Percentiles rank a stretch among this genome's conserved stretches.
Conservation (phyloP, 2,329 filamentous ascomycete species). For the Sclerotinia subarctica region DNA sequence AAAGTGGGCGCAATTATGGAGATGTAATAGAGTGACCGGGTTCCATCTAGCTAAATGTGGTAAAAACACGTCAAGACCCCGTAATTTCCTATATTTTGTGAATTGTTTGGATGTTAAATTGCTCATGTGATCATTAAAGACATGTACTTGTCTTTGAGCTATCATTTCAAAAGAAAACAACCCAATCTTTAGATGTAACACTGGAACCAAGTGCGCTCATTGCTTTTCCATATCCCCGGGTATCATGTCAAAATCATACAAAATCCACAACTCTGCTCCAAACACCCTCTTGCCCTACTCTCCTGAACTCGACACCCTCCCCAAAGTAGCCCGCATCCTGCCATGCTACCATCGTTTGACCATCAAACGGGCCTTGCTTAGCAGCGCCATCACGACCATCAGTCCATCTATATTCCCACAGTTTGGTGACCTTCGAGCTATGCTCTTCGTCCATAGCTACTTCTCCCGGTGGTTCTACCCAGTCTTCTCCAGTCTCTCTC, state of each 20-base stretch:
- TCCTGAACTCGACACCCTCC: constrained; percentile 78
- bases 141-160: background rate
- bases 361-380: constrained; percentile 84
- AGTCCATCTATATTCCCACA: constrained; percentile 93
- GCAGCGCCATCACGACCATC: constrained; percentile 78
- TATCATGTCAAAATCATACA: constrained; percentile 31
- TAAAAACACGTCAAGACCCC: background rate
- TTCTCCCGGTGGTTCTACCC: constrained; percentile 56
- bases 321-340: constrained; percentile 89
- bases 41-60: background rate
- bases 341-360: constrained; percentile 84
- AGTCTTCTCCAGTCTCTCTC: constrained; percentile 82
- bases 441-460: constrained; percentile 37
- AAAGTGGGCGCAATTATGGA: constrained; percentile 15
- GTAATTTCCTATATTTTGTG: background rate
- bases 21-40: background rate
- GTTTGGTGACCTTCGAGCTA: constrained; percentile 38
- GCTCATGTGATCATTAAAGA: background rate
- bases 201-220: background rate
- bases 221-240: constrained; percentile 6
- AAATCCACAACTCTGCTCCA: constrained; percentile 39
- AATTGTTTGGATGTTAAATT: background rate
- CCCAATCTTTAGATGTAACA: background rate
- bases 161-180: background rate
- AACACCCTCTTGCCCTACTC: constrained; percentile 49